Evolutionary conservation across 192 early-diverging fungal species (phyloP), one percentile per base, ranked within the genome.

Genomic region (Tieghemiomyces parasiticus): DNA sequence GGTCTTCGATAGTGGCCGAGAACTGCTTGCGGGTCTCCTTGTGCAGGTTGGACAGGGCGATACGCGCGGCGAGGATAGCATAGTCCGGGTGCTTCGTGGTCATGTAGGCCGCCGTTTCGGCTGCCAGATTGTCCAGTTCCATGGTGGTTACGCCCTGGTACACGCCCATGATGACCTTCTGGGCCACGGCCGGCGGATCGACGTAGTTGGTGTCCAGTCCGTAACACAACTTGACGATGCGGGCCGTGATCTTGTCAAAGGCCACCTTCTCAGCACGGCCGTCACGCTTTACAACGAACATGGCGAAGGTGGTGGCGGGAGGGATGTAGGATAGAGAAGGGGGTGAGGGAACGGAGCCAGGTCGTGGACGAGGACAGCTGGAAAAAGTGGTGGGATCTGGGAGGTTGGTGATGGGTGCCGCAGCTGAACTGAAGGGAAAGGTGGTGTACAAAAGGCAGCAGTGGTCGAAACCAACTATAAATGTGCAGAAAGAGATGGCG

Each of bases 121-220:
- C 91, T 19, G 92, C 91, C 35, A 97, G 81, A 74, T 93, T 97
- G 75, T 97, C 94, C 46, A 97, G 79, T 71, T 95, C 92, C 24
- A 92, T 82, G 0, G 94, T 97, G 2, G 92, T 92, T 61, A 97
- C 92, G 52, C 94, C 94, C 70, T 93, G 88, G 77, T 95, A 97
- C 64, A 97, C 90, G 38, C 94, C 94, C 63, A 71, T 75, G 60
- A 97, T 86, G 55, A 93, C 91, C 86, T 97, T 97, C 65, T 93
- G 90, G 24, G 94, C 82, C 14, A 97, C 82, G 29, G 82, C 75
- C 4, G 86, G 82, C 34, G 92, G 88, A 68, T 93, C 91, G 25
- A 97, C 86, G 72, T 82, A 94, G 74, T 89, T 83, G 46, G 81
- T 80, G 75, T 97, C 89, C 63, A 97, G 80, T 30, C 90, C 89